These are phyloP conservation scores for Skeletonema menzelii DNA, from an alignment of 108 stramenopile species.

Conservation along the genomic window DNA sequence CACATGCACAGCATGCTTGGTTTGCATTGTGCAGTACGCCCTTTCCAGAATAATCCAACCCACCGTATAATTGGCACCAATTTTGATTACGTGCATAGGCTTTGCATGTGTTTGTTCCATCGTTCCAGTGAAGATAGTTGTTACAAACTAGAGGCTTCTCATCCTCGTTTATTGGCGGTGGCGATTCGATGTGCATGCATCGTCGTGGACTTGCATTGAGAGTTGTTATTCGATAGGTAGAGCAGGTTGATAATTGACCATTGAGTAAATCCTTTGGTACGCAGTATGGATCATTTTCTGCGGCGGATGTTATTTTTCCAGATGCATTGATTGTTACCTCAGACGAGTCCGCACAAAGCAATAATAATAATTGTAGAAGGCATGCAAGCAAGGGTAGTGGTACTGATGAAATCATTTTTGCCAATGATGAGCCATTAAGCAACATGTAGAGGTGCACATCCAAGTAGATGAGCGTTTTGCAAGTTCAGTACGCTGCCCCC, in stretches of 20 bases:
- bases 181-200: conserved; percentile 38
- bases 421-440: too few relatives aligned
- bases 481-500: too few relatives aligned
- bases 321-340: conserved; percentile 11
- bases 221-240: conserved; percentile 41
- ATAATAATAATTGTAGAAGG: background rate
- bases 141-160: conserved; percentile 22
- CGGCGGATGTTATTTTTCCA: background rate
- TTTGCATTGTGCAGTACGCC: conserved; percentile 11
- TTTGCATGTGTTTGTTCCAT: conserved; percentile 42
- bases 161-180: background rate
- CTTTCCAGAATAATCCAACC: background rate
- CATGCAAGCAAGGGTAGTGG: background rate
- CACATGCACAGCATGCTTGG: conserved; percentile 46
- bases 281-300: background rate
- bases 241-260: conserved; percentile 19
- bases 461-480: too few relatives aligned
- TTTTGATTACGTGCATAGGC: conserved; percentile 11
- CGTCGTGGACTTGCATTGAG: conserved; percentile 43
- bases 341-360: background rate
- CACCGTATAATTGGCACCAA: conserved; percentile 16
- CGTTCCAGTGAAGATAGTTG: conserved; percentile 26
- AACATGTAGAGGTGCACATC: too few relatives aligned
- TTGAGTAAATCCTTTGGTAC: conserved; percentile 2
- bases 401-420: background rate